Conservation (phyloP, 1,139 yeast genomes). For the Scheffersomyces segobiensis region DNA sequence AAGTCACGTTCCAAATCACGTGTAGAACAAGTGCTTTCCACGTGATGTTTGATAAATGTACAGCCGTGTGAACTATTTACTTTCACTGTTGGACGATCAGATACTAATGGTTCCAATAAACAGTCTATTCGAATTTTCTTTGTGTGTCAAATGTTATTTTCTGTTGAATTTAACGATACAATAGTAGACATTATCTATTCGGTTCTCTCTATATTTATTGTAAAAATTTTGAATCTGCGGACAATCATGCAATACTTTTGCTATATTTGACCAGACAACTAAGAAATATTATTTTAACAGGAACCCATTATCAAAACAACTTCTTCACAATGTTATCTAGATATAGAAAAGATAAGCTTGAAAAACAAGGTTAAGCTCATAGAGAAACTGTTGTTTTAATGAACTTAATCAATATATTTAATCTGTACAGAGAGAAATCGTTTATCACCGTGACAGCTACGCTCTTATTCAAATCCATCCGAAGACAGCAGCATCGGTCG, state of each 20-base stretch:
- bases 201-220: background rate
- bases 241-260: background rate
- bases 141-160: background rate
- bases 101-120: background rate
- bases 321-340: background rate
- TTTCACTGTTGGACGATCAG: background rate
- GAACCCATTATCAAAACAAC: background rate
- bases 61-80: background rate
- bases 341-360: background rate
- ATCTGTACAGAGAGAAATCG: too few relatives aligned
- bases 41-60: background rate
- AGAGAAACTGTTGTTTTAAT: background rate
- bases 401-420: background rate
- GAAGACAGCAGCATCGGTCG: too few relatives aligned
- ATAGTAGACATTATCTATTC: background rate
- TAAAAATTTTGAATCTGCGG: too few relatives aligned
- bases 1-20: background rate
- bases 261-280: background rate
- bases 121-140: background rate
- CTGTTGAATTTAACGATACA: too few relatives aligned
- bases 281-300: too few relatives aligned
- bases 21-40: background rate
- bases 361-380: background rate
- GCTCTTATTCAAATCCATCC: too few relatives aligned
- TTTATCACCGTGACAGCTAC: background rate